phyloP scores from a whole-genome alignment of 2,329 filamentous ascomycete species.

The Allantophomopsis lycopodina region DNA sequence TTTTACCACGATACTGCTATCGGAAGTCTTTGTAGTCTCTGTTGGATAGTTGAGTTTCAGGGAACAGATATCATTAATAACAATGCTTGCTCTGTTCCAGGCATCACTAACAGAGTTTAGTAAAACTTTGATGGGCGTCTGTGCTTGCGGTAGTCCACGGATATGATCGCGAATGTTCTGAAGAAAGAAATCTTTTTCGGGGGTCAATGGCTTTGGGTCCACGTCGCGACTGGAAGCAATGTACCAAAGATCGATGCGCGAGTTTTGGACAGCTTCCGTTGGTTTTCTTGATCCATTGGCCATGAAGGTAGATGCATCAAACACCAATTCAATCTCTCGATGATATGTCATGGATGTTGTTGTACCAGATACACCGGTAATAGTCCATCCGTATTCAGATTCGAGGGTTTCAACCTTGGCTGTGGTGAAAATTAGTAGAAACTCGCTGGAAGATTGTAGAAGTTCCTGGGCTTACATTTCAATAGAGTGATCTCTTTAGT shows the following conservation, averaged over 20 bases:
- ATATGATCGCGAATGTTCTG: slow-evolving; percentile 57
- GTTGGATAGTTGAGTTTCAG: slow-evolving; percentile 54
- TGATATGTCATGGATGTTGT: slow-evolving; percentile 62
- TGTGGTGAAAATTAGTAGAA: slow-evolving; percentile 28
- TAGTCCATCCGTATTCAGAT: slow-evolving; percentile 54
- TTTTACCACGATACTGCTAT: slow-evolving; percentile 49
- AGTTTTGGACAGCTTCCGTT: slow-evolving; percentile 22
- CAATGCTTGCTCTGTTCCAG: slow-evolving; percentile 51
- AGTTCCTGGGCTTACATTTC: slow-evolving; percentile 45
- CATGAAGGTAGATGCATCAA: slow-evolving; percentile 52
- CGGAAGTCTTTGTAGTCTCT: slow-evolving; percentile 45
- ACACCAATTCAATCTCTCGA: slow-evolving; percentile 59
- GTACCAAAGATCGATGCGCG: slow-evolving; percentile 56
- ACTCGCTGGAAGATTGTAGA: not conserved
- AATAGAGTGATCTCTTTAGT: slow-evolving; percentile 64
- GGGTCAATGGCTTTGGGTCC: slow-evolving; percentile 40
- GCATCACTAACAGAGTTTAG: slow-evolving; percentile 42
- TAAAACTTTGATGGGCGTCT: slow-evolving; percentile 41
- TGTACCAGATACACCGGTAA: slow-evolving; percentile 47
- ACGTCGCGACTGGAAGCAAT: slow-evolving; percentile 42
- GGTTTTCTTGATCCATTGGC: slow-evolving; percentile 9
- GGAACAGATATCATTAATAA: slow-evolving; percentile 45
- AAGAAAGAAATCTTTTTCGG: slow-evolving; percentile 63
- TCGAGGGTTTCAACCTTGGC: slow-evolving; percentile 54
- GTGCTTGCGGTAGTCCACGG: slow-evolving; percentile 43